These are phyloP conservation scores for Mycena leptocephala DNA, from an alignment of 768 basidiomycete species.

Conservation along the genomic window DNA sequence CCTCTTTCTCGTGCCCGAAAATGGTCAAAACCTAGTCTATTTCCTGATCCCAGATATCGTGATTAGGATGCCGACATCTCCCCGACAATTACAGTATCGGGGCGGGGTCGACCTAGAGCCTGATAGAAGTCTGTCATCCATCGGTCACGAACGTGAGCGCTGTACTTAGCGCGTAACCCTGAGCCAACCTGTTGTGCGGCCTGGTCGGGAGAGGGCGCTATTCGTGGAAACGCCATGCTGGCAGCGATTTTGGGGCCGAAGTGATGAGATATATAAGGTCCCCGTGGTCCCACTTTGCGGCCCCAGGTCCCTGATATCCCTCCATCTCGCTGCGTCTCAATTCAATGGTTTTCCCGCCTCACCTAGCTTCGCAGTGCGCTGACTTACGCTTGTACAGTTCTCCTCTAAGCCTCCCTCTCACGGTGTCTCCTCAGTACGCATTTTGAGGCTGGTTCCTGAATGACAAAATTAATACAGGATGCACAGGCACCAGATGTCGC, in stretches of 20 bases:
- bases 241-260: neutral
- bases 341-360: neutral
- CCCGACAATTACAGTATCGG: constrained; percentile 12
- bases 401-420: neutral
- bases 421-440: neutral
- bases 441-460: neutral
- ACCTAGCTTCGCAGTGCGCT: neutral
- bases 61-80: constrained; percentile 19
- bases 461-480: neutral
- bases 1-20: neutral
- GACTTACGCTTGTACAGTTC: neutral
- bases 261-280: neutral
- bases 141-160: neutral
- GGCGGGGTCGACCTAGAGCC: neutral
- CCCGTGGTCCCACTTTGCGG: neutral
- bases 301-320: neutral
- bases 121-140: neutral
- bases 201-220: constrained; percentile 8
- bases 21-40: constrained; percentile 11
- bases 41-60: neutral
- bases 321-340: neutral
- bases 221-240: constrained; percentile 16
- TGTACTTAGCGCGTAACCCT: neutral
- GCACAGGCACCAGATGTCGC: neutral
- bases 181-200: constrained; percentile 1